Base-by-base conservation (phyloP, 2,329 filamentous ascomycete genomes). In the Tolypocladium paradoxum region DNA sequence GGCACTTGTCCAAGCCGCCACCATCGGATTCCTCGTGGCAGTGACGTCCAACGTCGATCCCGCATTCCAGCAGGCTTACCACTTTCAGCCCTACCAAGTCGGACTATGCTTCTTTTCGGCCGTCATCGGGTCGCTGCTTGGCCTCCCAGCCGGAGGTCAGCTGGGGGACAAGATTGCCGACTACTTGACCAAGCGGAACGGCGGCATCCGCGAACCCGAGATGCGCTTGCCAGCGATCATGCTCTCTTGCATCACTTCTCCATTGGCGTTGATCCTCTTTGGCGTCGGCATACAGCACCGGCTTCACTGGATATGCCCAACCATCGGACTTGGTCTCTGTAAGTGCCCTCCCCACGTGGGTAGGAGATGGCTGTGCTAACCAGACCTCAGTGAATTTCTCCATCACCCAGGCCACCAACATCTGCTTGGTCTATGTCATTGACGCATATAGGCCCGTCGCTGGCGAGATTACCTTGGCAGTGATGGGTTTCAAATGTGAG, bases 381-480 rank as follows among this genome's bases (percentile, higher is more conserved):
- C 2, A 14, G 20, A 34, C 6, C 12, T 16, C 52, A 78, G 74
- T 81, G 53, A 79, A 75, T 58, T 80, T 82, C 55, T 74, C 76
- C 14, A 76, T 82, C 49, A 74, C 75, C 0, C 77, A 81, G 59
- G 76, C 71, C 3, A 80, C 75, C 6, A 82, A 79, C 52, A 69
- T 83, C 8, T 73, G 73, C 8, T 67, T 83, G 2, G 78, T 81
- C 5, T 82, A 83, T 60, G 73, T 73, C 6, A 79, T 83, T 54
- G 80, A 83, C 58, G 68, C 72, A 3, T 83, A 82, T 60, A 72
- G 79, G 0, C 79, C 79, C 0, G 71, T 82, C 35, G 77, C 78
- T 4, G 79, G 78, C 8, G 80, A 83, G 61, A 68, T 79, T 12
- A 74, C 74, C 0, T 65, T 83, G 22, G 72, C 78, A 0, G 72